Conservation (phyloP, 78 protist genomes). For the Dictyostelium capitatum region DNA sequence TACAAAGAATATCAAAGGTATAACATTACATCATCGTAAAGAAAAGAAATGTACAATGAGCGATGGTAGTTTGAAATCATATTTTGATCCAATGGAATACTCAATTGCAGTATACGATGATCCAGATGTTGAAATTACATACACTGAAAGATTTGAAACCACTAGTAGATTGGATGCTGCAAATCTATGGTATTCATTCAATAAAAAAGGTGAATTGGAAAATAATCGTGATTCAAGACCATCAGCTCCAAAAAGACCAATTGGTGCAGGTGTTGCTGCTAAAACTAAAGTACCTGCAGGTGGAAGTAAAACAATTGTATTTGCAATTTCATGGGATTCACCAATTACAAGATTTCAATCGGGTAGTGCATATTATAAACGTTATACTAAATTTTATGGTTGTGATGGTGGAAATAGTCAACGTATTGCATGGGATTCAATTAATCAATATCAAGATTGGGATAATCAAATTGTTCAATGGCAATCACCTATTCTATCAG, state of each 20-base stretch:
- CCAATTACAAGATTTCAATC: constrained; percentile 50
- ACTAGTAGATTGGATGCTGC: constrained; percentile 78
- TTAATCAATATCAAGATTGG: constrained; percentile 50
- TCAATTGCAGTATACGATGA: constrained; percentile 61
- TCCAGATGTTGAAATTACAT: constrained; percentile 23
- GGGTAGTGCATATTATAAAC: constrained; percentile 48
- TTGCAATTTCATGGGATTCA: constrained; percentile 72
- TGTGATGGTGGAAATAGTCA: constrained; percentile 49
- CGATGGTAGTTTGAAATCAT: neutral
- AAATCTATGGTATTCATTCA: constrained; percentile 69
- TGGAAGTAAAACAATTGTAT: constrained; percentile 26
- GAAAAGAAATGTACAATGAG: neutral
- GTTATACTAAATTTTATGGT: constrained; percentile 84
- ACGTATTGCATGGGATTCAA: constrained; percentile 54
- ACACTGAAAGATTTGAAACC: constrained; percentile 45
- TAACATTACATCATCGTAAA: constrained; percentile 27
- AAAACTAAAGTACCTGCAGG: constrained; percentile 53
- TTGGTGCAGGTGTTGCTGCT: constrained; percentile 78
- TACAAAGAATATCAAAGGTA: constrained; percentile 26
- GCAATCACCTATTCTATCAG: constrained; percentile 84
- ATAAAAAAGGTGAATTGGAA: constrained; percentile 51
- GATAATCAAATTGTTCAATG: constrained; percentile 72
- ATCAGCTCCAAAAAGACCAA: constrained; percentile 52
- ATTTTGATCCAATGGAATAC: constrained; percentile 46
- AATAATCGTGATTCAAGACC: constrained; percentile 57